A percentile compares a stretch with the other conserved stretches of the same genome.
Evolutionary conservation across 257 asterid genomes (phyloP).

Genomic region (Nicotiana tabacum): DNA sequence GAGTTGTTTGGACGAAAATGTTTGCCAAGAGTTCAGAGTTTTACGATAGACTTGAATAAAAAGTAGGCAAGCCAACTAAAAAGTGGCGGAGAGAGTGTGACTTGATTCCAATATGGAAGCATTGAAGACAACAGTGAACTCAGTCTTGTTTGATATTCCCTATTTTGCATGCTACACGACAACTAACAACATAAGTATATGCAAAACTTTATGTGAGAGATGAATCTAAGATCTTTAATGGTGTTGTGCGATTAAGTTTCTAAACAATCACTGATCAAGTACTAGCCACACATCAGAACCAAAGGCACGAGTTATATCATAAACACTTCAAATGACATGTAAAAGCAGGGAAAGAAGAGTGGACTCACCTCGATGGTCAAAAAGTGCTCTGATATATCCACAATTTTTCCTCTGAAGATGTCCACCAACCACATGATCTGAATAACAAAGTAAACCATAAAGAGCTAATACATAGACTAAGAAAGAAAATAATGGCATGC

Average conservation of each 20-base stretch:
- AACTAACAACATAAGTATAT: neutral
- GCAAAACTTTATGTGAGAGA: neutral
- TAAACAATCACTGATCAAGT: neutral
- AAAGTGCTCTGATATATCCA: constrained; percentile 73
- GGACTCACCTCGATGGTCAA: constrained; percentile 66
- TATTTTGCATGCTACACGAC: neutral
- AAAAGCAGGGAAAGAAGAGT: constrained; percentile 12
- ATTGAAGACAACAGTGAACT: neutral
- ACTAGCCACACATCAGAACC: neutral
- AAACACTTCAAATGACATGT: constrained; percentile 15
- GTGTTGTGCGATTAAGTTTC: neutral
- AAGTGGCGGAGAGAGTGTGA: neutral
- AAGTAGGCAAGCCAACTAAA: neutral
- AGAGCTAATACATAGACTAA: neutral
- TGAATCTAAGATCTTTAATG: neutral
- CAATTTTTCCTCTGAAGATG: constrained; percentile 70
- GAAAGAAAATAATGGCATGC: neutral
- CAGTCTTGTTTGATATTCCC: neutral
- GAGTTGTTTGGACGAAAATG: neutral
- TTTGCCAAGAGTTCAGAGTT: neutral
- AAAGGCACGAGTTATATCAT: constrained; percentile 12
- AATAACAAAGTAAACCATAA: constrained; percentile 21
- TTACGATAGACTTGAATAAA: neutral
- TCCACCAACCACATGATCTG: constrained; percentile 81
- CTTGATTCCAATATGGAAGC: neutral